These are phyloP conservation scores for Fonsecaea pedrosoi DNA, from an alignment of 2,329 filamentous ascomycete genomes.

Conservation along the genomic window DNA sequence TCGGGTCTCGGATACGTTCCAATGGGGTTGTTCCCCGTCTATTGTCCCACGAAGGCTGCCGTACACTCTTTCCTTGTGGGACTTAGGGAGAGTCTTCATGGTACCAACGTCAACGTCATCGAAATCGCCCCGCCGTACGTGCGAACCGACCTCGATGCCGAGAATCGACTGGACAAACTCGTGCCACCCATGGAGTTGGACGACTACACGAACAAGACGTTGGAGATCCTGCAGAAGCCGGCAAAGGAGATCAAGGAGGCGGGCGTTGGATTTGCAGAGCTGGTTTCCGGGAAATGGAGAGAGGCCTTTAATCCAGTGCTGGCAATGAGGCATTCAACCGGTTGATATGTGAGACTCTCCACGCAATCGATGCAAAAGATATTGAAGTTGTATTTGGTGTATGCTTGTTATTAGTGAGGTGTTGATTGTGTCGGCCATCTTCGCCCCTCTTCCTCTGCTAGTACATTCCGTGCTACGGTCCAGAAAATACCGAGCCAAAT, in stretches of 20 bases:
- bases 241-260: conserved; percentile 43
- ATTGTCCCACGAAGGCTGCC: conserved; percentile 46
- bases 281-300: conserved; percentile 34
- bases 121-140: conserved; percentile 50
- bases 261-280: conserved; percentile 42
- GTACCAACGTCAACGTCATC: conserved; percentile 44
- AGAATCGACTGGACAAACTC: conserved; percentile 39
- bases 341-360: not conserved
- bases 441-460: not conserved
- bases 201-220: conserved; percentile 45
- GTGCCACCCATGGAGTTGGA: conserved; percentile 44
- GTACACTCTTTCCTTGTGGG: conserved; percentile 43
- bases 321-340: conserved; percentile 8
- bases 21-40: conserved; percentile 43
- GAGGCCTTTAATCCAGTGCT: conserved; percentile 26
- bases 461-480: not conserved
- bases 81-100: conserved; percentile 42
- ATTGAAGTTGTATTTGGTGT: not conserved
- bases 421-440: not conserved
- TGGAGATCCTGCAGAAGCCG: conserved; percentile 39
- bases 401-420: not conserved
- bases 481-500: not conserved
- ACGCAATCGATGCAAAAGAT: not conserved
- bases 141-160: conserved; percentile 46
- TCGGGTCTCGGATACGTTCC: conserved; percentile 43